Percentiles rank a stretch among this genome's conserved stretches.
Evolutionary conservation across 208 protist genomes (phyloP).

Genomic region (Crithidia expoeki): DNA sequence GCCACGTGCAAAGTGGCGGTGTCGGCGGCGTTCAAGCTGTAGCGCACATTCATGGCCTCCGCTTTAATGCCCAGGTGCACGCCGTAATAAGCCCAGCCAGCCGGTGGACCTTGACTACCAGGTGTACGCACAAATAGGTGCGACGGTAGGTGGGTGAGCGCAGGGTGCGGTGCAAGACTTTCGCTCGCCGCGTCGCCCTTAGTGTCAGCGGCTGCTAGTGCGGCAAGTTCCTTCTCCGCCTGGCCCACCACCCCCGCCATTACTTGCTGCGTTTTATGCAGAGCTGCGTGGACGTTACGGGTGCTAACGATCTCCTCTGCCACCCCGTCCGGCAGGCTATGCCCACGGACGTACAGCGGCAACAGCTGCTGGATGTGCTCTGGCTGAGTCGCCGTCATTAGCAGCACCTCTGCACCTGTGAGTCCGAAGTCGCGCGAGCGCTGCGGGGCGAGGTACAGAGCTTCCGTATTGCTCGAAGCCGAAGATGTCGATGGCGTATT

Average conservation of each 20-base stretch:
- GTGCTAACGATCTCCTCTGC: constrained; percentile 55
- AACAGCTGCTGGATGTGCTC: constrained; percentile 65
- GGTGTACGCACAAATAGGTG: constrained; percentile 60
- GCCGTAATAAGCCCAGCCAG: constrained; percentile 66
- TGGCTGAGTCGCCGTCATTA: constrained; percentile 53
- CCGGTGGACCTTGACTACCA: constrained; percentile 56
- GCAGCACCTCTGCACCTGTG: constrained; percentile 59
- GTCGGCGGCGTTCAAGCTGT: constrained; percentile 38
- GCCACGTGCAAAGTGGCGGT: constrained; percentile 16
- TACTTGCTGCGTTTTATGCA: constrained; percentile 46
- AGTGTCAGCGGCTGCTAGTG: constrained; percentile 1
- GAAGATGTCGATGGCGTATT: background rate
- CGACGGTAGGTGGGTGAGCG: constrained; percentile 53
- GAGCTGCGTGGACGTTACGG: constrained; percentile 59
- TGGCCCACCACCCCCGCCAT: constrained; percentile 11
- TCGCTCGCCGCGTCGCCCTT: background rate
- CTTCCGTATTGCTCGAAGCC: background rate
- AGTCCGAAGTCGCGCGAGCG: constrained; percentile 52
- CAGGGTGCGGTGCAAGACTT: constrained; percentile 42
- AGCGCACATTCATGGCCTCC: constrained; percentile 60
- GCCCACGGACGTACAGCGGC: constrained; percentile 62
- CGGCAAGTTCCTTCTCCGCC: constrained; percentile 16
- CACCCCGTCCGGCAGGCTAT: constrained; percentile 45
- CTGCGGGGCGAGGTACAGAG: constrained; percentile 31
- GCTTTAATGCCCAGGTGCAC: constrained; percentile 70